These are phyloP conservation scores for Pleurotus tuoliensis DNA, from an alignment of 768 basidiomycete genomes.

Conservation along the genomic window DNA sequence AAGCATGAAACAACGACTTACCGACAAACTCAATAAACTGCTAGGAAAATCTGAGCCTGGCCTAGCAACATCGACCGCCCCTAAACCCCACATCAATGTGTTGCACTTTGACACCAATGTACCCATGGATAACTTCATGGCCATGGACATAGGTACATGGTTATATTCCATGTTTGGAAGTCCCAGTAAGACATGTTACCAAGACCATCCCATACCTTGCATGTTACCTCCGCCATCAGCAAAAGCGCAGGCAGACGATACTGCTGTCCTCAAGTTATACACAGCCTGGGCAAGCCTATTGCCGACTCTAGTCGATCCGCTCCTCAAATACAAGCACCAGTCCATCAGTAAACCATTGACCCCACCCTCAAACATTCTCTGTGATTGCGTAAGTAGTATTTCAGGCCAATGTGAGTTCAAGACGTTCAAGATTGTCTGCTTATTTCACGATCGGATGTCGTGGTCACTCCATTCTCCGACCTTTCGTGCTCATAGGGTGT, in stretches of 20 bases:
- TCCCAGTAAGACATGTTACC: neutral
- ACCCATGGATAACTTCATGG: neutral
- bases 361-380: neutral
- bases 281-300: neutral
- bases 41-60: neutral
- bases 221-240: neutral
- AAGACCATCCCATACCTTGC: neutral
- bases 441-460: conserved; percentile 12
- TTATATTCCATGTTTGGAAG: neutral
- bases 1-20: neutral
- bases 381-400: neutral
- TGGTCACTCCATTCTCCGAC: neutral
- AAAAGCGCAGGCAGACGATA: neutral
- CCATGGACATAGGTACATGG: too few species aligned
- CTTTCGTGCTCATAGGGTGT: neutral
- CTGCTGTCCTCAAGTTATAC: neutral
- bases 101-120: neutral
- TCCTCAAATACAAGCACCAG: neutral
- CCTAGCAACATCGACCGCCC: neutral
- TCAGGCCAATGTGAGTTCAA: neutral
- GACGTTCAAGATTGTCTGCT: conserved; percentile 7
- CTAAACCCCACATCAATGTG: neutral
- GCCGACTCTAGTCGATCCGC: neutral
- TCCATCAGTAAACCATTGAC: neutral
- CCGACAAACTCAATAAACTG: neutral